These are phyloP conservation scores for Sambucus nigra DNA, from an alignment of 129 eudicot species.

Conservation along the genomic window DNA sequence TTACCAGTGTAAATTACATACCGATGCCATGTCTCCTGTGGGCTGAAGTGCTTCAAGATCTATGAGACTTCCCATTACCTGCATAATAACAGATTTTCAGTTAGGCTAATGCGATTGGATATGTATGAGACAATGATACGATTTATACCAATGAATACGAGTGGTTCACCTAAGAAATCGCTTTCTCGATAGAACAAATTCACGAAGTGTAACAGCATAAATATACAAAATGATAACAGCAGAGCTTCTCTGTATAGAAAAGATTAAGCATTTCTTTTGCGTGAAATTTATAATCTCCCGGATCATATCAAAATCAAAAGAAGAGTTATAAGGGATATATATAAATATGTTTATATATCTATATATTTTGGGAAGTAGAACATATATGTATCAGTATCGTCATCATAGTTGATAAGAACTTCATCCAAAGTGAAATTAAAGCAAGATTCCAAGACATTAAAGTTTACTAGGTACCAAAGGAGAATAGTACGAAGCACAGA, in stretches of 20 bases:
- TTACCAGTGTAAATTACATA: slow-evolving; percentile 22
- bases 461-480: too few species aligned
- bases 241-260: too few species aligned
- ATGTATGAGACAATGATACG: too few species aligned
- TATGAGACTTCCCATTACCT: slow-evolving; percentile 78
- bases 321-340: too few species aligned
- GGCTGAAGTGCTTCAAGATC: slow-evolving; percentile 97
- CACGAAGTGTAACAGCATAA: too few species aligned
- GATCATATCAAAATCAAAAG: too few species aligned
- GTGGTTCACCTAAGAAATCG: too few species aligned
- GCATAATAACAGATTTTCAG: slow-evolving; percentile 12
- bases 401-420: not conserved
- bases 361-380: too few species aligned
- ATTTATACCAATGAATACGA: too few species aligned
- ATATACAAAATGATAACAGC: too few species aligned
- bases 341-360: not conserved
- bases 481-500: not conserved
- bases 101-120: slow-evolving; percentile 13
- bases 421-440: slow-evolving; percentile 1
- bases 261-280: too few species aligned
- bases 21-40: slow-evolving; percentile 90
- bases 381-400: not conserved
- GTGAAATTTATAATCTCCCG: too few species aligned
- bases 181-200: not conserved
- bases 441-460: not conserved